Conservation (phyloP, 257 asterid genomes). For the Fraxinus pennsylvanica region DNA sequence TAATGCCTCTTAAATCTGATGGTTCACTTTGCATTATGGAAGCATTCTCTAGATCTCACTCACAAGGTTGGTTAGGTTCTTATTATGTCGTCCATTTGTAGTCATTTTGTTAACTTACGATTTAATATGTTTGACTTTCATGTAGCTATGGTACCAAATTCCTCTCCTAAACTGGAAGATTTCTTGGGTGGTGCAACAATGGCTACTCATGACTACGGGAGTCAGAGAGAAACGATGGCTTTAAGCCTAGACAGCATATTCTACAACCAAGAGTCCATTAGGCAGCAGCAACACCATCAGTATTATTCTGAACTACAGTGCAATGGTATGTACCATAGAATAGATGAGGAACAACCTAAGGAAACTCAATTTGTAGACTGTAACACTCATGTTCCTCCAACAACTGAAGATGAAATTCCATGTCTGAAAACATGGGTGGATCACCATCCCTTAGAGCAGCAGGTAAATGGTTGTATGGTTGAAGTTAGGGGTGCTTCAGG, state of each 20-base stretch:
- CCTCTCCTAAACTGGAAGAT: slow-evolving; percentile 80
- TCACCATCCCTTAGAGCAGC: slow-evolving; percentile 42
- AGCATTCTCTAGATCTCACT: slow-evolving; percentile 69
- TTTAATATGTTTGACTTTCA: neutral
- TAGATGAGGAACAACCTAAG: slow-evolving; percentile 19
- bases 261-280: slow-evolving; percentile 39
- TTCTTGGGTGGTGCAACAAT: slow-evolving; percentile 65
- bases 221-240: slow-evolving; percentile 38
- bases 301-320: slow-evolving; percentile 30
- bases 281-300: slow-evolving; percentile 32
- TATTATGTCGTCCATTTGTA: too few relatives aligned
- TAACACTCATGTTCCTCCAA: too few relatives aligned
- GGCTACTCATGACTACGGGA: slow-evolving; percentile 26
- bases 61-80: slow-evolving; percentile 41
- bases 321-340: neutral
- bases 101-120: neutral
- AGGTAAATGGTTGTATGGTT: slow-evolving; percentile 20
- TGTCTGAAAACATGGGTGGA: slow-evolving; percentile 57
- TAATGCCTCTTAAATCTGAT: slow-evolving; percentile 82
- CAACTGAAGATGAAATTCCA: slow-evolving; percentile 27
- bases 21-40: slow-evolving; percentile 85
- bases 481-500: slow-evolving; percentile 22
- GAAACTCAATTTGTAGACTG: slow-evolving; percentile 7
- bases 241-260: slow-evolving; percentile 52
- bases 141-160: slow-evolving; percentile 40